Base-by-base conservation (phyloP, 768 basidiomycete species). In the Galerina sulciceps region DNA sequence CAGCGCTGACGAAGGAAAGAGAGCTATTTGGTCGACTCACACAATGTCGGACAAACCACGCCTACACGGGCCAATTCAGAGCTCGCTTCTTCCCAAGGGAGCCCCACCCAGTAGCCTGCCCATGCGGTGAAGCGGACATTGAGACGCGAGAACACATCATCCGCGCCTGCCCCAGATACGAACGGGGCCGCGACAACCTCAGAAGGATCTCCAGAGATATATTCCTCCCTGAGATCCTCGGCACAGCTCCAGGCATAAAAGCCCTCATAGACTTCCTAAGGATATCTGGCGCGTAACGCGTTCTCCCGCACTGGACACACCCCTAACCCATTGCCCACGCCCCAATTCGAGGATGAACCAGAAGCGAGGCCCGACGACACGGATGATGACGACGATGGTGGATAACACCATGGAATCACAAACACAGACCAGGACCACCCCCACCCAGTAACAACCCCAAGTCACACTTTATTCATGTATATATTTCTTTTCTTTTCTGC, bases 101-200 rank as follows among this genome's bases (percentile, higher is more conserved):
- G 52, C 37, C 40, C 44, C n/a, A n/a, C n/a, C n/a, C n/a, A n/a
- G 51, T 58, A 38, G 51, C 46, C 54, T 74, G 73, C 62, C 66
- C 61, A 8, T 73, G 71, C 48, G 65, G 67, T 0, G 55, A 67
- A 55, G 1, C n/a, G 3, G n/a, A n/a, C n/a, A 11, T 58, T 2
- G 65, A 72, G 53, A 70, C 69, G 3, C 42, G 65, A 8, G 57
- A 65, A 47, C 72, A 71, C 58, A 65, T 72, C 0, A 55, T 72
- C 22, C 53, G 35, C 6, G 37, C 61, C 10, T 73, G 72, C 61
- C 58, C 61, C 13, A 10, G 48, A 0, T 69, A 69, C 57, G 52
- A 66, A 14, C 38, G 52, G 15, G 55, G 62, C 43, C 47, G 63
- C 3, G 26, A 64, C n/a, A 59, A 64, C 9, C 65, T 72, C 0